Evolutionary conservation across 1,284 basidiomycete species (phyloP).

Genomic region (Ceraceosorus guamensis): DNA sequence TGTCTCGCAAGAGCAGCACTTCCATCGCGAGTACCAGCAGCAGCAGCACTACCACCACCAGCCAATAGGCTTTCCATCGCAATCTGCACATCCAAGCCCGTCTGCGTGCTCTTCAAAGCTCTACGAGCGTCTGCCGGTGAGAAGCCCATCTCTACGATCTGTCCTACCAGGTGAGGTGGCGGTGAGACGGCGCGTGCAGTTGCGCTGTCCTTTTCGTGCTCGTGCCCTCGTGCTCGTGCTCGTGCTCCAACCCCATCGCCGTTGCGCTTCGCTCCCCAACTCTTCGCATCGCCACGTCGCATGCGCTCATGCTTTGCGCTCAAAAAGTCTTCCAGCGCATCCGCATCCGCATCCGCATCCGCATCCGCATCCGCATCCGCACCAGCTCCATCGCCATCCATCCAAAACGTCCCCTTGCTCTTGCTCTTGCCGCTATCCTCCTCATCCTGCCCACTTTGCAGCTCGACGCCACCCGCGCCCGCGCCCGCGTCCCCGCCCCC

Average conservation of each 20-base stretch:
- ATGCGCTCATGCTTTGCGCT: neutral
- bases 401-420: slow-evolving; percentile 28
- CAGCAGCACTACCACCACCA: neutral
- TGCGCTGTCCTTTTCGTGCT: neutral
- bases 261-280: neutral
- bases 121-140: slow-evolving; percentile 29
- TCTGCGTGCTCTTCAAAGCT: slow-evolving; percentile 32
- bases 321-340: neutral
- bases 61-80: slow-evolving; percentile 27
- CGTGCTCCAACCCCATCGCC: no score
- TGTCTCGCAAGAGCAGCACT: neutral
- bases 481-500: neutral
- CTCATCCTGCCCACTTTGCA: slow-evolving; percentile 5
- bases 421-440: slow-evolving; percentile 20
- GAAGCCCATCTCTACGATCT: slow-evolving; percentile 47
- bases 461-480: neutral
- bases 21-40: neutral
- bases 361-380: neutral
- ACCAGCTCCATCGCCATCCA: slow-evolving; percentile 45
- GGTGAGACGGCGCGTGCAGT: slow-evolving; percentile 34
- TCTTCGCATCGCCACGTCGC: no score
- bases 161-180: slow-evolving; percentile 41
- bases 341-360: neutral
- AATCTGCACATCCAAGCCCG: slow-evolving; percentile 32
- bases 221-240: no score